A percentile compares a stretch with the other conserved stretches of the same genome.
Evolutionary conservation across 768 basidiomycete species (phyloP).

Genomic region (Tylopilus cervinicoccineus): DNA sequence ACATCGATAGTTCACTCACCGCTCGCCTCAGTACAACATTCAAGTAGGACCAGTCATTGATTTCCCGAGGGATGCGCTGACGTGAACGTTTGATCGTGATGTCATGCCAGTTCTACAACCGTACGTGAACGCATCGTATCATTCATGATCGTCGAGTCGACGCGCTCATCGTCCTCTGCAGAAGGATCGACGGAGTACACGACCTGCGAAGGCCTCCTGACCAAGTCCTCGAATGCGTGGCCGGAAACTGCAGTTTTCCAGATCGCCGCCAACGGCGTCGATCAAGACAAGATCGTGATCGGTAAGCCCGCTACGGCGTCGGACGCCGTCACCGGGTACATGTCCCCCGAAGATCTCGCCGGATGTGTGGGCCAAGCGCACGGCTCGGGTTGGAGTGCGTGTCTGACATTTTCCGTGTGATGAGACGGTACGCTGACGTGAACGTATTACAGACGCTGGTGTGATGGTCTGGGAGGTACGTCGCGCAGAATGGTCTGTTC

Average conservation of each 20-base stretch:
- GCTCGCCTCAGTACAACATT: constrained; percentile 35
- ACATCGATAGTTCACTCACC: background rate
- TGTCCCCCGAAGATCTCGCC: constrained; percentile 50
- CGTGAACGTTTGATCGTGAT: background rate
- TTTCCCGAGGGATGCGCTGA: background rate
- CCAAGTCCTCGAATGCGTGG: constrained; percentile 51
- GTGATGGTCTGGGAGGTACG: background rate
- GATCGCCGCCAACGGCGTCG: constrained; percentile 41
- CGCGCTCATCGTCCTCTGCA: constrained; percentile 15
- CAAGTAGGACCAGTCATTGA: constrained; percentile 22
- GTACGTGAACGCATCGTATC: constrained; percentile 14
- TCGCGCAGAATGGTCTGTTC: background rate
- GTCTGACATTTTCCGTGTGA: no score
- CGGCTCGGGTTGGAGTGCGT: constrained; percentile 61
- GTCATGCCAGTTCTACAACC: constrained; percentile 23
- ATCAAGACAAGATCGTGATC: constrained; percentile 47
- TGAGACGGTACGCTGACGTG: background rate
- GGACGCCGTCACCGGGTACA: constrained; percentile 46
- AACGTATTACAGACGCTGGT: no score
- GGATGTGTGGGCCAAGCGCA: constrained; percentile 59
- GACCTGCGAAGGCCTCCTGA: constrained; percentile 53
- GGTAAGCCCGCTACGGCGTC: constrained; percentile 45
- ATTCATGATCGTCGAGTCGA: constrained; percentile 25
- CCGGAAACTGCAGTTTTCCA: constrained; percentile 53
- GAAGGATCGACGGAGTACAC: constrained; percentile 55